Conservation (phyloP, 192 early-diverging fungal species). For the Coemansia sp. region DNA sequence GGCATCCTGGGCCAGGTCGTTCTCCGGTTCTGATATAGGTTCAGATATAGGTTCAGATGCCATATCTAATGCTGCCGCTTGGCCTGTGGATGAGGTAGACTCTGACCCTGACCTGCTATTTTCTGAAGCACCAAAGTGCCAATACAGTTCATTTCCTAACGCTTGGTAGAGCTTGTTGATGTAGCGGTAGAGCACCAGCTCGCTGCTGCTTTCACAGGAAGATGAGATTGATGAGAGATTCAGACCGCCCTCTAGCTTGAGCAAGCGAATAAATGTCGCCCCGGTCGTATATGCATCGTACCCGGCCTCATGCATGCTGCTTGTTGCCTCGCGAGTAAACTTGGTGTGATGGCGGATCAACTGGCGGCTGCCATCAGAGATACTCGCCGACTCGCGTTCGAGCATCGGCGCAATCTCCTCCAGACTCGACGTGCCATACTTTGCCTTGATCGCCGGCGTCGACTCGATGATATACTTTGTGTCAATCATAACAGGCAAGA, state of each 20-base stretch:
- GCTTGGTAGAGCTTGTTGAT: slow-evolving; percentile 37
- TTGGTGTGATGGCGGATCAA: slow-evolving; percentile 49
- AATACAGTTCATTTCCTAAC: slow-evolving; percentile 10
- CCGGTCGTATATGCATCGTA: slow-evolving; percentile 93
- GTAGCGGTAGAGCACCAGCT: slow-evolving; percentile 43
- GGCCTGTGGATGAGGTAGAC: too few species aligned
- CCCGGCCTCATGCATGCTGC: slow-evolving; percentile 83
- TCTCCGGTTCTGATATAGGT: too few species aligned
- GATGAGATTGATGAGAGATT: slow-evolving; percentile 8
- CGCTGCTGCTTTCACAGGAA: slow-evolving; percentile 12
- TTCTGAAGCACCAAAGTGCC: slow-evolving; percentile 11
- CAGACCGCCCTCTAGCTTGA: slow-evolving; percentile 39
- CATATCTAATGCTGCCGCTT: too few species aligned
- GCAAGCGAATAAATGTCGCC: slow-evolving; percentile 68
- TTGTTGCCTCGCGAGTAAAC: slow-evolving; percentile 51
- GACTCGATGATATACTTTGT: slow-evolving; percentile 54
- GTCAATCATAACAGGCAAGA: slow-evolving; percentile 55
- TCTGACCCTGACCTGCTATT: too few species aligned
- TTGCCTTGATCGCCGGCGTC: slow-evolving; percentile 28
- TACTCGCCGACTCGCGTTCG: slow-evolving; percentile 5
- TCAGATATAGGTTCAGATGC: too few species aligned
- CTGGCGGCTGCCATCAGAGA: neutral
- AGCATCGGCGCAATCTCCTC: slow-evolving; percentile 45
- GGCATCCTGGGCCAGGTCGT: too few species aligned
- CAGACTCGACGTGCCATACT: slow-evolving; percentile 34